Percentiles rank a stretch among this genome's conserved stretches.
These are phyloP conservation scores for Zymoseptoria pseudotritici DNA, from an alignment of 2,329 filamentous ascomycete genomes.

Conservation along the genomic window DNA sequence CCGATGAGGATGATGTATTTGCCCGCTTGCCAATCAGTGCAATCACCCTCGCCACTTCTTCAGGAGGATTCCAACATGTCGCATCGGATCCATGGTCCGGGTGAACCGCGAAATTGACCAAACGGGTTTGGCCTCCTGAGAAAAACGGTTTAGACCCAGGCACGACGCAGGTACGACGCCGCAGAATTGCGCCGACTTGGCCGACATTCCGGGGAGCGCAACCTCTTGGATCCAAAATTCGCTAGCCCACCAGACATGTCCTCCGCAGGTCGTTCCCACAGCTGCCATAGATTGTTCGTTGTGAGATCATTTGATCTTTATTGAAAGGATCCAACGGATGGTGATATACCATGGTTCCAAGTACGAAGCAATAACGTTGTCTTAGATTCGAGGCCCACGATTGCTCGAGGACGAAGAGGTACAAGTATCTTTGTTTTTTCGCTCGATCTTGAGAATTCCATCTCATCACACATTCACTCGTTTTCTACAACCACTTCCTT, in stretches of 20 bases:
- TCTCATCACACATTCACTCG: not conserved
- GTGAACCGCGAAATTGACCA: not conserved
- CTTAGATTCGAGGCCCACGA: not conserved
- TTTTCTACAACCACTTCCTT: not conserved
- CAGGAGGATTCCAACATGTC: not conserved
- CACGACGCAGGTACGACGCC: not conserved
- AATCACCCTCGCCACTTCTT: not conserved
- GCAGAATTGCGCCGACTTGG: too few relatives aligned
- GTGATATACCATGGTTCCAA: not conserved
- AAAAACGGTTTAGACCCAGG: not conserved
- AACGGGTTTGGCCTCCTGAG: not conserved
- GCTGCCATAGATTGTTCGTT: not conserved
- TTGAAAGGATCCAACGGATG: not conserved
- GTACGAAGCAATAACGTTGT: not conserved
- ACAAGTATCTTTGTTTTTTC: not conserved
- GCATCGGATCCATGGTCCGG: not conserved
- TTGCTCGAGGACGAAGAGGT: not conserved
- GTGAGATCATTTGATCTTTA: not conserved
- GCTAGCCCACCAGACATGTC: not conserved
- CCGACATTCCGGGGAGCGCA: not conserved
- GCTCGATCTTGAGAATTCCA: not conserved
- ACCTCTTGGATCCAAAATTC: not conserved
- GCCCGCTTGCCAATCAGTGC: not conserved
- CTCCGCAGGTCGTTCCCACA: not conserved
- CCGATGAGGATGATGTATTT: not conserved